These are phyloP conservation scores for Podospora sp. DNA, from an alignment of 495 filamentous ascomycete species.

Conservation along the genomic window DNA sequence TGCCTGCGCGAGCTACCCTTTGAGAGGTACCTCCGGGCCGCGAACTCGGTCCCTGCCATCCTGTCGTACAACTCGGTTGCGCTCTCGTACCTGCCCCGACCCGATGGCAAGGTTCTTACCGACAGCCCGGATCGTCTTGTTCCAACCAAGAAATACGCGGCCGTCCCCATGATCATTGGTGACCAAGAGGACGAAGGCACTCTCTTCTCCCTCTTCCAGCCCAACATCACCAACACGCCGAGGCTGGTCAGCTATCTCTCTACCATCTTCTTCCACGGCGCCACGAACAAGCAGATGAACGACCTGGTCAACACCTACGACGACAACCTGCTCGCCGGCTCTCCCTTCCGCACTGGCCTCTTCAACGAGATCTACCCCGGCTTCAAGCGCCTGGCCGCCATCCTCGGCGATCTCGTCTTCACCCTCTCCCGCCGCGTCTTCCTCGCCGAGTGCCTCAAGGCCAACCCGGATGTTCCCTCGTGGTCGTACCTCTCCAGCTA, in stretches of 20 bases:
- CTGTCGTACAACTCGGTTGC: slow-evolving; percentile 65
- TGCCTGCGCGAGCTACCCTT: slow-evolving; percentile 66
- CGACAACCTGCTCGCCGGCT: slow-evolving; percentile 53
- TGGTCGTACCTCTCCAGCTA: slow-evolving; percentile 77
- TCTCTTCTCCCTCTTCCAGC: slow-evolving; percentile 62
- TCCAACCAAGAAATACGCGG: slow-evolving; percentile 52
- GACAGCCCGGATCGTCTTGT: slow-evolving; percentile 58
- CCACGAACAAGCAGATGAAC: slow-evolving; percentile 46
- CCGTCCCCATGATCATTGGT: slow-evolving; percentile 61
- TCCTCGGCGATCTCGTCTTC: slow-evolving; percentile 70
- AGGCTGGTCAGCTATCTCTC: slow-evolving; percentile 62
- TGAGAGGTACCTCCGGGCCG: slow-evolving; percentile 61
- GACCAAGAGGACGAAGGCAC: slow-evolving; percentile 65
- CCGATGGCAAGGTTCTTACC: slow-evolving; percentile 61
- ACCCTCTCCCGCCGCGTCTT: slow-evolving; percentile 64
- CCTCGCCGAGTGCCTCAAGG: slow-evolving; percentile 45
- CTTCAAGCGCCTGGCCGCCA: slow-evolving; percentile 76
- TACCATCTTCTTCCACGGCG: slow-evolving; percentile 58
- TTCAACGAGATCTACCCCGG: slow-evolving; percentile 69
- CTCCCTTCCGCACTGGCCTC: slow-evolving; percentile 65
- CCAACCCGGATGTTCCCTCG: slow-evolving; percentile 56
- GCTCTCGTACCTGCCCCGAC: slow-evolving; percentile 66
- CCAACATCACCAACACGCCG: slow-evolving; percentile 61
- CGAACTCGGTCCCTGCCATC: slow-evolving; percentile 67
- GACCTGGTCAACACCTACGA: slow-evolving; percentile 61